phyloP scores from a whole-genome alignment of 371 early-diverging fungal genomes.

The Apophysomyces trapeziformis region DNA sequence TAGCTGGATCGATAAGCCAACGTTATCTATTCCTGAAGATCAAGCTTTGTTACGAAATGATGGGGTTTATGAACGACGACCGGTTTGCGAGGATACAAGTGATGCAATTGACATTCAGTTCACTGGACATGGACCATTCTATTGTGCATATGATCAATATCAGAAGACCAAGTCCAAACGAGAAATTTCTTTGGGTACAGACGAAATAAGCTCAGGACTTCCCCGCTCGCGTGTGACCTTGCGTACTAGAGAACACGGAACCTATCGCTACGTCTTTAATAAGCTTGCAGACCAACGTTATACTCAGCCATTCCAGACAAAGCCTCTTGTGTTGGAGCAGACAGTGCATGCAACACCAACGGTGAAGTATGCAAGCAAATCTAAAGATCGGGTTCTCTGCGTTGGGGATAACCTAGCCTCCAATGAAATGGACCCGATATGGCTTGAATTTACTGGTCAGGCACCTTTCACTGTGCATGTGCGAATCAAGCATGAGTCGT shows the following conservation, averaged over 20 bases:
- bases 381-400: constrained; percentile 38
- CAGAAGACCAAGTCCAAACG: constrained; percentile 13
- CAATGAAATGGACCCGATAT: constrained; percentile 35
- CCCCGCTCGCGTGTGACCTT: constrained; percentile 39
- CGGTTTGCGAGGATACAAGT: constrained; percentile 49
- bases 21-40: constrained; percentile 35
- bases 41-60: constrained; percentile 20
- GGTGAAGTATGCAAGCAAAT: constrained; percentile 32
- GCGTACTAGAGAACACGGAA: constrained; percentile 41
- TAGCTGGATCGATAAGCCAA: constrained; percentile 47
- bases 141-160: constrained; percentile 35
- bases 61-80: constrained; percentile 37
- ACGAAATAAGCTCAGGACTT: constrained; percentile 43
- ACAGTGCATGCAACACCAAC: constrained; percentile 44
- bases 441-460: constrained; percentile 45
- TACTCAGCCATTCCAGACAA: constrained; percentile 27
- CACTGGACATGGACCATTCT: constrained; percentile 43
- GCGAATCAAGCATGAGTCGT: constrained; percentile 43
- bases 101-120: constrained; percentile 48
- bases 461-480: constrained; percentile 53
- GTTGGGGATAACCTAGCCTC: constrained; percentile 46
- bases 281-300: constrained; percentile 53
- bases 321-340: constrained; percentile 40
- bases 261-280: constrained; percentile 47
- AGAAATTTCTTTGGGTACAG: constrained; percentile 18